Base-by-base conservation (phyloP, 768 basidiomycete species). In the Russula sp. region DNA sequence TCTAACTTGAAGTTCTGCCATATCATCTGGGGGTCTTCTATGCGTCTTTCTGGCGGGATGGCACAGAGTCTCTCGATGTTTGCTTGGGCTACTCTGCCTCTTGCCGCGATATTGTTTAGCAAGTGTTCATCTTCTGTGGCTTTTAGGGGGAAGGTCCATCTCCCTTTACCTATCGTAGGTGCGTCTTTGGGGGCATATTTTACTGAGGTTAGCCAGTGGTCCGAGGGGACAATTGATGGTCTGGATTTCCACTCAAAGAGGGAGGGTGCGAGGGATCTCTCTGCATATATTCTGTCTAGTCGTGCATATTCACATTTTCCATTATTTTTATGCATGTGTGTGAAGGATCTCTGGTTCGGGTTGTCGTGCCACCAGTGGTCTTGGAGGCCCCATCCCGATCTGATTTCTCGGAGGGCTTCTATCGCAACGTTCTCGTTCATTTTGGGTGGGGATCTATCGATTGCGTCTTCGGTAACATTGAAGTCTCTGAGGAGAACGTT, bases 261-360 rank as follows among this genome's bases (percentile, higher is more conserved):
- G 20, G 4, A 14, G 2, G n/a, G 13, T 0, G 32, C 10, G 5
- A 6, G 16, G 3, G 14, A 5, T 16, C 29, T 13, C 2, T 9
- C 11, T 20, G 7, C 6, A 6, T 62, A 62, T 38, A 62, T 57
- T 13, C 61, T 9, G 35, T 62, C 61, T 2, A 62, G 18, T 38
- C 61, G 22, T 43, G 36, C 0, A 55, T 48, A 16, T 39, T 32
- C 9, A 13, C 1, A 13, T 11, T 5, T 1, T 8, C 2, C 5
- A 3, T 4, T 14, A 22, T n/a, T 7, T 25, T 25, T 25, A 22
- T 45, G 8, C 36, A 39, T 29, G 39, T 48, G 56, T 14, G 60
- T 61, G 46, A 11, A 61, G 2, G 4, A 3, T 22, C 34, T 1
- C 8, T 22, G 11, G 48, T 48, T 41, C 25, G 3, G 2, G 5